Evolutionary conservation across 1,139 yeast genomes (phyloP).

Genomic region (Yamadazyma membranifaciens): DNA sequence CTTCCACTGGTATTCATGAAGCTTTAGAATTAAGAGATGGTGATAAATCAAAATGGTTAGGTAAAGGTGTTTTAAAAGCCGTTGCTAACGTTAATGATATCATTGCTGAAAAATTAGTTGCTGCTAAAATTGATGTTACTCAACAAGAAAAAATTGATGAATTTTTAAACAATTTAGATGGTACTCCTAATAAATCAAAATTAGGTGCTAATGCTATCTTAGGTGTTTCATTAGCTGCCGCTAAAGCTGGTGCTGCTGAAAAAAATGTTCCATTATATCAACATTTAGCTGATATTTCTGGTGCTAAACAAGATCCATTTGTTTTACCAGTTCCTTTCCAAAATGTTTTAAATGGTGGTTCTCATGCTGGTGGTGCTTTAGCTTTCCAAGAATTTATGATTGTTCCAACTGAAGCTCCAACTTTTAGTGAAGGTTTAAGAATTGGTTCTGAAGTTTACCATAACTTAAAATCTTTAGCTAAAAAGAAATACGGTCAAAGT

Average conservation of each 20-base stretch:
- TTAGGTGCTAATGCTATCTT: slow-evolving; percentile 95
- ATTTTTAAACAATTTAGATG: slow-evolving; percentile 76
- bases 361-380: slow-evolving; percentile 98
- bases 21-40: slow-evolving; percentile 95
- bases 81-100: slow-evolving; percentile 85
- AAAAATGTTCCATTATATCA: slow-evolving; percentile 82
- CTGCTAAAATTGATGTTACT: slow-evolving; percentile 69
- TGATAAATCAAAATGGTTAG: slow-evolving; percentile 90
- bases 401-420: slow-evolving; percentile 84
- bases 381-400: slow-evolving; percentile 99
- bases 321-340: slow-evolving; percentile 96
- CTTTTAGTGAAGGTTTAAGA: slow-evolving; percentile 92
- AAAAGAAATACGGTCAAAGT: slow-evolving; percentile 90
- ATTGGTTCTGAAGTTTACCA: slow-evolving; percentile 97
- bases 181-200: slow-evolving; percentile 91
- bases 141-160: slow-evolving; percentile 80
- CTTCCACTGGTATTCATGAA: slow-evolving; percentile 93
- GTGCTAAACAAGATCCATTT: slow-evolving; percentile 58
- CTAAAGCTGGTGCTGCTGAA: slow-evolving; percentile 94
- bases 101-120: slow-evolving; percentile 85
- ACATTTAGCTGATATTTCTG: slow-evolving; percentile 75
- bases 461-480: slow-evolving; percentile 84
- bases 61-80: slow-evolving; percentile 93
- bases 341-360: slow-evolving; percentile 97
- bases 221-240: slow-evolving; percentile 91